Percentiles rank a stretch among this genome's conserved stretches.
phyloP scores from a whole-genome alignment of 805 yeast genomes.

The Hanseniaspora hatyaiensis region DNA sequence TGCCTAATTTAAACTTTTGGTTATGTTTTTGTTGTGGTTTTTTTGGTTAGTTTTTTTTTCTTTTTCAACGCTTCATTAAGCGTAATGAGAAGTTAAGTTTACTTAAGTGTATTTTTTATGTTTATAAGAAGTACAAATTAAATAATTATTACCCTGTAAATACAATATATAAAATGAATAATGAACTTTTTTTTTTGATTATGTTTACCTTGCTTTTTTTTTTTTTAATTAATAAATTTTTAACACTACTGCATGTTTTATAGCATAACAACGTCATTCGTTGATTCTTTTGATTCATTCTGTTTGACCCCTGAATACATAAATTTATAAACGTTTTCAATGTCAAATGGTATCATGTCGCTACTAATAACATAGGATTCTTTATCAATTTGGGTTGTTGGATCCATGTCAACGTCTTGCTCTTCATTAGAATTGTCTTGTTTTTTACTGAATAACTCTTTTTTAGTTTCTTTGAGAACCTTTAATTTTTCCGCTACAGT shows the following conservation, averaged over 20 bases:
- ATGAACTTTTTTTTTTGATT: too few species aligned
- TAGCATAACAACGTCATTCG: background rate
- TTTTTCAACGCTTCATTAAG: background rate
- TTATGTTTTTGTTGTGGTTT: background rate
- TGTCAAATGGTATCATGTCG: conserved; percentile 27
- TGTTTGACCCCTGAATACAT: conserved; percentile 35
- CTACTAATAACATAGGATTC: conserved; percentile 17
- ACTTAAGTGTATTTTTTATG: too few species aligned
- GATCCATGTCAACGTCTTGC: conserved; percentile 30
- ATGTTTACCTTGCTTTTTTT: too few species aligned
- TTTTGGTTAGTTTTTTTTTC: background rate
- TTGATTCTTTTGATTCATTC: background rate
- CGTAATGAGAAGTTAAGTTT: background rate
- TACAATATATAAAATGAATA: background rate
- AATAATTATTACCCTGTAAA: background rate
- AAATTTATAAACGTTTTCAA: conserved; percentile 35
- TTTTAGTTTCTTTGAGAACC: conserved; percentile 5
- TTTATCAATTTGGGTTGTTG: conserved; percentile 18
- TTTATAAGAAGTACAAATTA: too few species aligned
- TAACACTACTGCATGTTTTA: background rate
- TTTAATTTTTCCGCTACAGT: conserved; percentile 4
- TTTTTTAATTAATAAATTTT: too few species aligned
- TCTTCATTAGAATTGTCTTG: conserved; percentile 35
- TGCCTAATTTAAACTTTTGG: background rate
- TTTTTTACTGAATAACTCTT: conserved; percentile 5